phyloP scores from a whole-genome alignment of 441 rosid species.

The Pelargonium cotyledonis region DNA sequence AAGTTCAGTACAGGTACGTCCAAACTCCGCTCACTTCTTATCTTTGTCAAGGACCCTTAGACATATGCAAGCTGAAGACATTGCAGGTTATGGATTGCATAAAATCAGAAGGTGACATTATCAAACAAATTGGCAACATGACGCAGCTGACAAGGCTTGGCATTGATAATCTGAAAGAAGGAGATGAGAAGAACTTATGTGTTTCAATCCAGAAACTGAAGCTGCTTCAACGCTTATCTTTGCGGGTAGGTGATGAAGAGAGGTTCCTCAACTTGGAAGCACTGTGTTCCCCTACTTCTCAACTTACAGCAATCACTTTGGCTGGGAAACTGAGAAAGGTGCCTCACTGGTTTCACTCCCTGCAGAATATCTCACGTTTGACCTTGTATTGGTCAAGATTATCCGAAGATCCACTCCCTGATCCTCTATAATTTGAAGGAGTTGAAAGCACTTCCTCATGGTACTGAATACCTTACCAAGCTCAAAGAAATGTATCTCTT shows the following conservation, averaged over 20 bases:
- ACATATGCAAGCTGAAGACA: conserved; percentile 25
- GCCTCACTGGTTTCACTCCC: background rate
- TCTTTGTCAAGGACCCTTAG: conserved; percentile 18
- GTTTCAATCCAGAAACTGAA: conserved; percentile 21
- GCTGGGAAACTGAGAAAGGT: background rate
- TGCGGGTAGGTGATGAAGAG: conserved; percentile 1
- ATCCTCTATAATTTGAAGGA: background rate
- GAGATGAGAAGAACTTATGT: conserved; percentile 29
- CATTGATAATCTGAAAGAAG: conserved; percentile 25
- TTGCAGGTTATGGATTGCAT: conserved; percentile 24
- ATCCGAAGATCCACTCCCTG: background rate
- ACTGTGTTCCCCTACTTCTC: background rate
- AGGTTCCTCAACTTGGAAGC: background rate
- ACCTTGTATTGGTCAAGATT: background rate
- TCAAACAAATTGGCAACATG: conserved; percentile 20
- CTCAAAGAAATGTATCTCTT: background rate
- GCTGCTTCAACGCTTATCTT: background rate
- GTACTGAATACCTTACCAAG: background rate
- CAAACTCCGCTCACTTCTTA: conserved; percentile 32
- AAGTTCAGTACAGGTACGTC: background rate
- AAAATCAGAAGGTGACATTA: conserved; percentile 12
- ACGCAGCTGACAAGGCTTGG: conserved; percentile 30
- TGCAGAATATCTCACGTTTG: background rate
- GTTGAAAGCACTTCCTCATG: background rate
- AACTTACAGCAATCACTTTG: background rate